Percentiles rank a stretch among this genome's conserved stretches.
Conservation (phyloP, 306 rosid genomes). For the Purshia tridentata region DNA sequence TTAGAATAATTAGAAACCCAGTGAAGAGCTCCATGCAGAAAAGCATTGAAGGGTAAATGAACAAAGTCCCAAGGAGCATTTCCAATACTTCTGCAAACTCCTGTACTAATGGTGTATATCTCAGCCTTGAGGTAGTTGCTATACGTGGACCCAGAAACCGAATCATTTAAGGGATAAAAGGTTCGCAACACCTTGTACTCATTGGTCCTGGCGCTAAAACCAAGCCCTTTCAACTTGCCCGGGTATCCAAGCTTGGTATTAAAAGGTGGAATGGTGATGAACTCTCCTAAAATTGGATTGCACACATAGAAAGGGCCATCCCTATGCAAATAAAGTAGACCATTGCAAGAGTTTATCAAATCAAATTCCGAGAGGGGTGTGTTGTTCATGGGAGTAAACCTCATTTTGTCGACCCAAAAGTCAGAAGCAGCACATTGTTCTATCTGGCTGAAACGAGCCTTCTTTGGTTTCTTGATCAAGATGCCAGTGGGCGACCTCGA, state of each 20-base stretch:
- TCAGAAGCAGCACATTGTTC: background rate
- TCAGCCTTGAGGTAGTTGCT: background rate
- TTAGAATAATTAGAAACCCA: background rate
- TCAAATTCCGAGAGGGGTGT: background rate
- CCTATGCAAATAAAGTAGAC: background rate
- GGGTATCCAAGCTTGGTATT: too few species aligned
- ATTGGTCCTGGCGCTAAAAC: background rate
- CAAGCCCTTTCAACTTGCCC: background rate
- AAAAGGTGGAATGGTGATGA: background rate
- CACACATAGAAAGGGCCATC: background rate
- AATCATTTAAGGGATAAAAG: background rate
- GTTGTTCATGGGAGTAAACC: background rate
- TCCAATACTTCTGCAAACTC: constrained; percentile 15
- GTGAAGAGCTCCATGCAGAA: constrained; percentile 6
- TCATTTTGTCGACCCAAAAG: background rate
- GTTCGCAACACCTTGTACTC: constrained; percentile 6
- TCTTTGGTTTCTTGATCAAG: constrained; percentile 1
- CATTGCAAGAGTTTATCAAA: background rate
- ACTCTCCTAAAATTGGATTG: constrained; percentile 8
- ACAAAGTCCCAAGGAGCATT: background rate
- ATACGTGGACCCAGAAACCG: background rate
- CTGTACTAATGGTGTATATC: constrained; percentile 1
- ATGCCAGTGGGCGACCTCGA: background rate
- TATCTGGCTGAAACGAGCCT: background rate
- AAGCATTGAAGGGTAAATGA: background rate